These are phyloP conservation scores for Stromatinia cepivora DNA, from an alignment of 2,329 filamentous ascomycete species.

Conservation along the genomic window DNA sequence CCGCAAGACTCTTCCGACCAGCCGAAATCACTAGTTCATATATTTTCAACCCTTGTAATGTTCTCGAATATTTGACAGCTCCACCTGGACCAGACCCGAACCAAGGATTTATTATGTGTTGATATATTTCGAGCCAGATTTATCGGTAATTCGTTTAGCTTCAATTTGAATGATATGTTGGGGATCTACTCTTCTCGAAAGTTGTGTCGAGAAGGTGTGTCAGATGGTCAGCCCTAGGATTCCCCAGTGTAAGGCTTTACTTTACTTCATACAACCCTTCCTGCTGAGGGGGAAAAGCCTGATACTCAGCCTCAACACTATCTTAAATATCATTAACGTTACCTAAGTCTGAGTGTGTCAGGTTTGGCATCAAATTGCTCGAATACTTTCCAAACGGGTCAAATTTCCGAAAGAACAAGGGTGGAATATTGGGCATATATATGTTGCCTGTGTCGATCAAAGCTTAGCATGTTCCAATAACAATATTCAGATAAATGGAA, in stretches of 20 bases:
- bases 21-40: constrained; percentile 15
- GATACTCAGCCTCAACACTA: background rate
- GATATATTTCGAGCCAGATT: constrained; percentile 1
- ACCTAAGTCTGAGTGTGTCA: background rate
- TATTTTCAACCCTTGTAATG: background rate
- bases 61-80: constrained; percentile 12
- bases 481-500: background rate
- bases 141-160: constrained; percentile 3
- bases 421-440: constrained; percentile 7
- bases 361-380: background rate
- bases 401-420: constrained; percentile 12
- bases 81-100: constrained; percentile 4
- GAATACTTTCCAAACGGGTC: background rate
- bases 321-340: background rate
- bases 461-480: constrained; percentile 9
- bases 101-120: background rate
- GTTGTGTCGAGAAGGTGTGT: background rate
- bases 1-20: background rate
- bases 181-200: background rate
- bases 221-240: background rate
- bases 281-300: background rate
- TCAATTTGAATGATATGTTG: background rate
- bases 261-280: background rate
- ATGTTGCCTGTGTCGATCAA: constrained; percentile 20
- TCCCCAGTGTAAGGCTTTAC: background rate